Base-by-base conservation (phyloP, 2,329 filamentous ascomycete species). In the Phialophora chinensis region DNA sequence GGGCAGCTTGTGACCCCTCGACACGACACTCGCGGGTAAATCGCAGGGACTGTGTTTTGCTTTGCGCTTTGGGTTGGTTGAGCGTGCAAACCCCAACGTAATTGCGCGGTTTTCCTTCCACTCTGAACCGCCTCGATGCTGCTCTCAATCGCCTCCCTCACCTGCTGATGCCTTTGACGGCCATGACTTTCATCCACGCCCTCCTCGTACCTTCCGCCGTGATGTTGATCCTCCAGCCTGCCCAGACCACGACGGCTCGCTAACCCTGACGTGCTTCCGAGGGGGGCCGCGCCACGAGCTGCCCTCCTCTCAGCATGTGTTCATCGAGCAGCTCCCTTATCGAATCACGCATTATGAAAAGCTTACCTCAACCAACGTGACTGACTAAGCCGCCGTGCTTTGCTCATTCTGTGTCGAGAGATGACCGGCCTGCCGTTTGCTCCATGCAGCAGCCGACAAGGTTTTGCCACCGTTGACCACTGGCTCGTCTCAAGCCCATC, bases 401-500 rank as follows among this genome's bases (percentile, higher is more conserved):
- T 31, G n/a, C 12, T 55, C n/a, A 14, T 5, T n/a, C 27, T 3
- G 12, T 20, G n/a, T 44, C 56, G 56, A 42, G 31, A 17, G 10
- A 59, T 23, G 47, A 12, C 42, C 58, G n/a, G 27, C n/a, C 58
- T 11, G 23, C 35, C 47, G 58, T 60, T 60, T 60, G 38, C 58
- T 60, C 27, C 38, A 47, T 60, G 35, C 42, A 60, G 58, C 10
- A 59, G 14, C 17, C 20, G 33, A 12, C 25, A 33, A 55, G 11
- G 27, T 55, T 55, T 55, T 33, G 53, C 53, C 53, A 55, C 29
- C 31, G 17, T 20, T 55, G 20, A 52, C 25, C 49, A 23, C 10
- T 8, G 25, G 20, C 25, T 23, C 14, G 7, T 23, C 20, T n/a
- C 1, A 52, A 52, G 23, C 3, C 23, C 20, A 52, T 52, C 5